A percentile compares a stretch with the other conserved stretches of the same genome.
Evolutionary conservation across 331 rosid genomes (phyloP).

Genomic region (Cydonia oblonga): DNA sequence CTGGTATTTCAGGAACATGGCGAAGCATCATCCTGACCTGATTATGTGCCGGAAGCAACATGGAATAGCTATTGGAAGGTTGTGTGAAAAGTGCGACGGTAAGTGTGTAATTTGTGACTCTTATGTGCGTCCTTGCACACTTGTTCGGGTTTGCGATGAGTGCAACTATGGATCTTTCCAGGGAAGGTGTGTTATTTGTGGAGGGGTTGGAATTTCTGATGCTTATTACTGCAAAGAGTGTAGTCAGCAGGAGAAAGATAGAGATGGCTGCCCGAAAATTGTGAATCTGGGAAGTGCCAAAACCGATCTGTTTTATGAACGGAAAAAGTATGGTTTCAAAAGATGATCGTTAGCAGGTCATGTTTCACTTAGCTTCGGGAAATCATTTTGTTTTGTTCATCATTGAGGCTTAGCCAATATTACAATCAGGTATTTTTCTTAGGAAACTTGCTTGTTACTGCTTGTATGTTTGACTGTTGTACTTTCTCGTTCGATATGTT

Average conservation of each 20-base stretch:
- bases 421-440: neutral
- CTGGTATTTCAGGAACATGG: slow-evolving; percentile 23
- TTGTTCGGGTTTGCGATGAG: slow-evolving; percentile 47
- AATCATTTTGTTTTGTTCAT: neutral
- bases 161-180: slow-evolving; percentile 62
- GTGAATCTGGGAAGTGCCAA: slow-evolving; percentile 90
- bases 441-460: neutral
- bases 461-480: neutral
- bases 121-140: slow-evolving; percentile 35
- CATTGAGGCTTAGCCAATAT: neutral
- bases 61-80: slow-evolving; percentile 46
- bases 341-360: slow-evolving; percentile 28
- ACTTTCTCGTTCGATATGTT: neutral
- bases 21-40: slow-evolving; percentile 61
- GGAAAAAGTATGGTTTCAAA: slow-evolving; percentile 87
- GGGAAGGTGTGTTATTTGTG: slow-evolving; percentile 80
- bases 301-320: slow-evolving; percentile 81
- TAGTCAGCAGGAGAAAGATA: slow-evolving; percentile 69
- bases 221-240: slow-evolving; percentile 81
- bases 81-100: slow-evolving; percentile 50
- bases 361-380: neutral
- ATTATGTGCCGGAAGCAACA: slow-evolving; percentile 58
- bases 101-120: slow-evolving; percentile 54
- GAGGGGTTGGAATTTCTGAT: slow-evolving; percentile 83
- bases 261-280: slow-evolving; percentile 72